phyloP scores from a whole-genome alignment of 805 yeast genomes.

The Ogataea parapolymorpha region DNA sequence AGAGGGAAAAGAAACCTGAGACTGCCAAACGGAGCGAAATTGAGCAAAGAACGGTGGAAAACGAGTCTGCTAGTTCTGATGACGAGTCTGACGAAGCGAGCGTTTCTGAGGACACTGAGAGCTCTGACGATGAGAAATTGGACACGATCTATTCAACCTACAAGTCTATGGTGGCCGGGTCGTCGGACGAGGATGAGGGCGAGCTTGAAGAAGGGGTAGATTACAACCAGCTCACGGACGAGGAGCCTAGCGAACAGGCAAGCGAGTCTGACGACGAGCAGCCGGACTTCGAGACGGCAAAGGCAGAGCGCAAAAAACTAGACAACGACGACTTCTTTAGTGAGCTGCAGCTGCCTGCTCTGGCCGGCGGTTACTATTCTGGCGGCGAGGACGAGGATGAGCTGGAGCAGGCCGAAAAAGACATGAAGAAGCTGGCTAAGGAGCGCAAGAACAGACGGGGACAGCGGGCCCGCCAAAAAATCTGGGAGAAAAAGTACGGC shows the following conservation, averaged over 20 bases:
- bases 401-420: slow-evolving; percentile 37
- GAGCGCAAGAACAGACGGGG: slow-evolving; percentile 88
- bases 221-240: slow-evolving; percentile 64
- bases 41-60: slow-evolving; percentile 8
- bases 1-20: slow-evolving; percentile 20
- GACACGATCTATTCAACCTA: slow-evolving; percentile 25
- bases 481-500: slow-evolving; percentile 94
- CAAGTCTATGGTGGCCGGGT: slow-evolving; percentile 37
- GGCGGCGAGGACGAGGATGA: slow-evolving; percentile 70
- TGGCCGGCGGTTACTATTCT: slow-evolving; percentile 78
- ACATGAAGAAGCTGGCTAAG: slow-evolving; percentile 47
- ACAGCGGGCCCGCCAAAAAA: slow-evolving; percentile 93
- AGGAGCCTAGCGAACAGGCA: slow-evolving; percentile 49
- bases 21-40: slow-evolving; percentile 18
- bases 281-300: slow-evolving; percentile 48
- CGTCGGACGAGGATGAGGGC: slow-evolving; percentile 40
- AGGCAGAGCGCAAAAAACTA: slow-evolving; percentile 37
- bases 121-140: slow-evolving; percentile 13
- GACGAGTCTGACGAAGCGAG: slow-evolving; percentile 13
- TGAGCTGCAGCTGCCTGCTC: slow-evolving; percentile 53
- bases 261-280: slow-evolving; percentile 30
- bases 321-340: slow-evolving; percentile 43
- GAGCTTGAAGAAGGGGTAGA: slow-evolving; percentile 32
- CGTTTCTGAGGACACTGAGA: slow-evolving; percentile 18
- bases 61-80: no score